phyloP scores from a whole-genome alignment of 352 stramenopile species.

The Globisporangium apiculatum region DNA sequence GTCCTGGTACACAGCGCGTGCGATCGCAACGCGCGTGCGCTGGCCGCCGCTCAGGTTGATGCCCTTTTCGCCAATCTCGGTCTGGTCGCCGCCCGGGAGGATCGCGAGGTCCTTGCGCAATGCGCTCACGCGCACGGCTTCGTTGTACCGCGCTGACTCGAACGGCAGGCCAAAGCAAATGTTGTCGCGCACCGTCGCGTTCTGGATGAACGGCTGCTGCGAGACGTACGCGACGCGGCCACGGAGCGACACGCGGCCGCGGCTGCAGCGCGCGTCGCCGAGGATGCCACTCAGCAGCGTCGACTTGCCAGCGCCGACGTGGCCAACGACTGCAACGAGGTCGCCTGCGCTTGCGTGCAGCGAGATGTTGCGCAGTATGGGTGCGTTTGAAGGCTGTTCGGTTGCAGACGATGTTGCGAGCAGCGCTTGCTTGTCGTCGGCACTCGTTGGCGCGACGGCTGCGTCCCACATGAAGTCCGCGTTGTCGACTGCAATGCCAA shows the following conservation, averaged over 20 bases:
- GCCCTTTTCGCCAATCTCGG: constrained; percentile 97
- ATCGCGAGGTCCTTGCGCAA: constrained; percentile 86
- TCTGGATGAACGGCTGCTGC: constrained; percentile 50
- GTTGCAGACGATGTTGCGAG: constrained; percentile 8
- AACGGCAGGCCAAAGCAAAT: constrained; percentile 39
- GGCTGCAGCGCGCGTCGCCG: constrained; percentile 26
- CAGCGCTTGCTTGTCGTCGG: constrained; percentile 15
- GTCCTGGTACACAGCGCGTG: constrained; percentile 91
- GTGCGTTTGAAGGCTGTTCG: constrained; percentile 13
- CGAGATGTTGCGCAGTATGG: constrained; percentile 44
- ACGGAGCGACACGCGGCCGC: constrained; percentile 21
- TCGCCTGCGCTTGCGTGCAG: constrained; percentile 61
- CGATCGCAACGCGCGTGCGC: constrained; percentile 90
- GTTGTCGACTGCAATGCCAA: constrained; percentile 28
- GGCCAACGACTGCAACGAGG: constrained; percentile 69
- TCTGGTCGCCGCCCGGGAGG: constrained; percentile 90
- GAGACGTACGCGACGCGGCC: constrained; percentile 45
- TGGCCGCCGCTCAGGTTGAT: constrained; percentile 97
- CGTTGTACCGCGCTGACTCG: constrained; percentile 27
- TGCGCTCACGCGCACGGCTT: constrained; percentile 51
- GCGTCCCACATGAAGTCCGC: constrained; percentile 63
- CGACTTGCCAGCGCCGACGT: constrained; percentile 80
- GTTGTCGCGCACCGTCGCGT: constrained; percentile 40
- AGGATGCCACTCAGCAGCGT: constrained; percentile 48
- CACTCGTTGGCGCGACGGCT: constrained; percentile 14